Conservation (phyloP, 139 green algal genomes). For the Haematococcus sp. region DNA sequence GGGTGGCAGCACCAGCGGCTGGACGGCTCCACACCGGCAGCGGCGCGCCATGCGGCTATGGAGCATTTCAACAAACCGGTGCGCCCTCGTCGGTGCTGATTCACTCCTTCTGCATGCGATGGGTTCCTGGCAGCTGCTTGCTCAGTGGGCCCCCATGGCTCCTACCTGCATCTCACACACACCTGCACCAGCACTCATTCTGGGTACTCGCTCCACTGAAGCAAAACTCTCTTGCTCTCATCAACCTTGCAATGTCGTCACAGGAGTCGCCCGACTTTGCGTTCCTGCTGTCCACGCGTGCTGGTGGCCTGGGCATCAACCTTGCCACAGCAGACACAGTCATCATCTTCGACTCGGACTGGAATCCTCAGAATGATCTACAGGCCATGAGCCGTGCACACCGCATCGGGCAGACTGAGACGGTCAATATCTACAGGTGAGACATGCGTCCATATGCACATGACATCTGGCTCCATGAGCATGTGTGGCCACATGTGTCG, state of each 20-base stretch:
- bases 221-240: not conserved
- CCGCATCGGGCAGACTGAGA: constrained; percentile 92
- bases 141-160: no score
- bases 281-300: constrained; percentile 83
- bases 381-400: constrained; percentile 92
- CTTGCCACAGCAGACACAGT: constrained; percentile 89
- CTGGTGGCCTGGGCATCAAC: constrained; percentile 85
- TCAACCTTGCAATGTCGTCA: no score
- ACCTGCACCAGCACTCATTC: not conserved
- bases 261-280: constrained; percentile 79
- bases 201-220: no score
- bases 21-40: constrained; percentile 83
- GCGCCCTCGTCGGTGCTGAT: not conserved
- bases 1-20: constrained; percentile 89
- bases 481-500: no score
- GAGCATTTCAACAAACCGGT: constrained; percentile 93
- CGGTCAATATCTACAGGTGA: constrained; percentile 92
- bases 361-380: constrained; percentile 40
- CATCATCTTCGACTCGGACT: constrained; percentile 39
- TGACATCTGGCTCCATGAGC: not conserved
- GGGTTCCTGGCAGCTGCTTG: no score
- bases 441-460: no score
- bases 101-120: not conserved
- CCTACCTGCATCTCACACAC: not conserved
- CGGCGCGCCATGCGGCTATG: constrained; percentile 80